Evolutionary conservation across 202 grass and related monocot species (phyloP).

Genomic region (Schoenoplectus tabernaemontani): DNA sequence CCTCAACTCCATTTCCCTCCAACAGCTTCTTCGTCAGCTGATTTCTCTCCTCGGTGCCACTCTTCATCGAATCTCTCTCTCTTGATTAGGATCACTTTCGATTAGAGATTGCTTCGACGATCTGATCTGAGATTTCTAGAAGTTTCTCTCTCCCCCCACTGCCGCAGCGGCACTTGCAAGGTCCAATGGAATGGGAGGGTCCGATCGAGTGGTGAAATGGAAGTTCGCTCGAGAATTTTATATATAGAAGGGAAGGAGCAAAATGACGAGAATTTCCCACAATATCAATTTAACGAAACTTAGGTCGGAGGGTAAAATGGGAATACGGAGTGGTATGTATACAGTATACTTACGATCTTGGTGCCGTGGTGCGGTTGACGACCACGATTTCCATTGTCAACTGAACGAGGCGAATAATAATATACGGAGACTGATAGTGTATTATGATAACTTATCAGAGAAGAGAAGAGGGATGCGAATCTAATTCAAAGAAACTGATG

Average conservation of each 20-base stretch:
- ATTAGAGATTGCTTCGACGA: not conserved
- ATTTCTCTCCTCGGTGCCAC: not conserved
- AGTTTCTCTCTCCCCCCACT: no score
- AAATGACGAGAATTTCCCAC: not conserved
- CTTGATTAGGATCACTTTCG: not conserved
- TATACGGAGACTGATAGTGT: no score
- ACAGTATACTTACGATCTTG: no score
- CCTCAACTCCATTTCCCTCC: not conserved
- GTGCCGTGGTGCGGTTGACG: no score
- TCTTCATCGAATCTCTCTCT: not conserved
- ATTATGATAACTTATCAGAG: no score
- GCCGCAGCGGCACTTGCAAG: not conserved
- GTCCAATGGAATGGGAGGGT: not conserved
- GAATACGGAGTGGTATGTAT: not conserved
- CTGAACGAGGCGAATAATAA: no score
- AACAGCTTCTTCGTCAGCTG: constrained; percentile 13
- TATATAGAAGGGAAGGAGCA: not conserved
- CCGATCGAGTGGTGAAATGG: no score
- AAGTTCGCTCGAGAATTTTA: not conserved
- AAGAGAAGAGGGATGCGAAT: no score
- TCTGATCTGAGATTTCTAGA: not conserved
- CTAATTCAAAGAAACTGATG: no score
- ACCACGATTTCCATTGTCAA: no score
- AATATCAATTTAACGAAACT: not conserved
- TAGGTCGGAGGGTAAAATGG: not conserved